Evolutionary conservation across 2,329 filamentous ascomycete species (phyloP).

Genomic region (Diaporthe sp.): DNA sequence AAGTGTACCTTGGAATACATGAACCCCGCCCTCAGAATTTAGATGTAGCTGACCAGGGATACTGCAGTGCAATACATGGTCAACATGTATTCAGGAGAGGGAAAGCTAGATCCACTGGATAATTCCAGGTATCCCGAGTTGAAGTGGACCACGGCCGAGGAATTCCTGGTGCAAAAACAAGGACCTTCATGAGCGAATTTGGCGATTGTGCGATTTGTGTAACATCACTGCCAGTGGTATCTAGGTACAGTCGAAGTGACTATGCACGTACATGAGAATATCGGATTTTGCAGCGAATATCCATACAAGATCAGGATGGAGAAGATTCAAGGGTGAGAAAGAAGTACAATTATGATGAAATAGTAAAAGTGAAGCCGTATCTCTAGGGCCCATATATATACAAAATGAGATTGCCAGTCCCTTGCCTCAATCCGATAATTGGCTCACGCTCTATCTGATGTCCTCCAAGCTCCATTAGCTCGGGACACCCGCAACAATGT

Average conservation of each 20-base stretch:
- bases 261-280: not conserved
- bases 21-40: not conserved
- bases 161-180: slow-evolving; percentile 14
- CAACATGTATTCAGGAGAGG: slow-evolving; percentile 36
- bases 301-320: too few species aligned
- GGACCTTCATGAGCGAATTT: not conserved
- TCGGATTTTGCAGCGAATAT: not conserved
- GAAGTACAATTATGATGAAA: not conserved
- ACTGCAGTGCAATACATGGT: slow-evolving; percentile 35
- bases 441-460: too few species aligned
- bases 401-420: not conserved
- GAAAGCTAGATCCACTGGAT: slow-evolving; percentile 36
- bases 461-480: not conserved
- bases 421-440: not conserved
- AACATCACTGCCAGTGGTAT: too few species aligned
- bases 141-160: slow-evolving; percentile 34
- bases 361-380: not conserved
- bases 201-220: too few species aligned
- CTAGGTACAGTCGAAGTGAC: not conserved
- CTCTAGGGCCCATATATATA: not conserved
- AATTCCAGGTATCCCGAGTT: slow-evolving; percentile 36
- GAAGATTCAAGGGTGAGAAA: not conserved
- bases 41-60: not conserved
- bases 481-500: slow-evolving; percentile 55
- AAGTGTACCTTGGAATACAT: not conserved